Percentiles rank a stretch among this genome's conserved stretches.
phyloP scores from a whole-genome alignment of 1,139 yeast genomes.

The Geotrichum bryndzae region DNA sequence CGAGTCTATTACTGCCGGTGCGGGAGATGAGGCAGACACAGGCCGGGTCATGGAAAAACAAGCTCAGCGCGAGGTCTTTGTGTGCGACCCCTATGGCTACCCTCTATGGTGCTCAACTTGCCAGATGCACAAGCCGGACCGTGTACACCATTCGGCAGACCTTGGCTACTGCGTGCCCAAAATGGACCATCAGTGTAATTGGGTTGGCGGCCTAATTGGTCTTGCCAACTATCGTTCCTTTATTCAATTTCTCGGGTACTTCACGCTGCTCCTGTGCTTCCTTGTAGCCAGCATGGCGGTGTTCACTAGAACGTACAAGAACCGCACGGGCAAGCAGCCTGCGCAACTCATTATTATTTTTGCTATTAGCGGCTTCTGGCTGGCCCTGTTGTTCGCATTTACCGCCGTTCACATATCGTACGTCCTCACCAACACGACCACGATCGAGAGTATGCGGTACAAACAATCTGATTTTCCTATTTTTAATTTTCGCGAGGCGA shows the following conservation, averaged over 20 bases:
- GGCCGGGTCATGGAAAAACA: neutral
- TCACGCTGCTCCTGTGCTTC: conserved; percentile 42
- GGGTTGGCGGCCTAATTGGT: conserved; percentile 87
- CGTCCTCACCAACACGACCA: conserved; percentile 30
- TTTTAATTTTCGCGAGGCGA: conserved; percentile 24
- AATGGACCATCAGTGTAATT: conserved; percentile 81
- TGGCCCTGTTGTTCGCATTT: conserved; percentile 28
- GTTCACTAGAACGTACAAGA: conserved; percentile 24
- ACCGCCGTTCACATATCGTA: conserved; percentile 30
- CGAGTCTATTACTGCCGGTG: neutral
- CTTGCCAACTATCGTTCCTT: conserved; percentile 69
- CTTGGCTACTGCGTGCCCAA: conserved; percentile 62
- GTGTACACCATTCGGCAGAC: conserved; percentile 73
- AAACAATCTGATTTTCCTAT: conserved; percentile 28
- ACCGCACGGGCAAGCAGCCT: neutral
- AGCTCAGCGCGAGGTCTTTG: conserved; percentile 27
- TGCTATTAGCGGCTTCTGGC: conserved; percentile 27
- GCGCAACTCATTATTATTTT: conserved; percentile 34
- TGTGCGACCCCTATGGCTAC: conserved; percentile 41
- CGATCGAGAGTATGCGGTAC: conserved; percentile 34
- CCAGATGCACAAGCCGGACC: conserved; percentile 76
- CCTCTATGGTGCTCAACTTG: conserved; percentile 67
- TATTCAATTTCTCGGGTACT: conserved; percentile 59
- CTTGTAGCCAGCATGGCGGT: conserved; percentile 30
- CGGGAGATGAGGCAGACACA: neutral